Percentiles rank a stretch among this genome's conserved stretches.
phyloP scores from a whole-genome alignment of 495 filamentous ascomycete species.

The Thermothielavioides terrestris region DNA sequence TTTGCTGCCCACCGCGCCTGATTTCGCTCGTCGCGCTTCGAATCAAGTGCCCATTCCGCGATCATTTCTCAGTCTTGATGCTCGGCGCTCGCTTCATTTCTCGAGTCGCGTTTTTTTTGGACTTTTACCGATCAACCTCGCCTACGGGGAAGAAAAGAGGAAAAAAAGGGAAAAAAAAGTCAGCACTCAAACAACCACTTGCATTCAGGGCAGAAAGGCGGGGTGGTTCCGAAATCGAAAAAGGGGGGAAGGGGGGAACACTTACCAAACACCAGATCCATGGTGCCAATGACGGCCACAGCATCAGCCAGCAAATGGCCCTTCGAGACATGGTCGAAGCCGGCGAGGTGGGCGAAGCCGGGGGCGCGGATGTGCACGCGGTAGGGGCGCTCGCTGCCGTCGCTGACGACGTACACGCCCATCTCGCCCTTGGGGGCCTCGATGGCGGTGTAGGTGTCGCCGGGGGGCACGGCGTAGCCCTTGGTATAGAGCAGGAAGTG shows the following conservation, averaged over 20 bases:
- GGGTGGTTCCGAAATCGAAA: no score
- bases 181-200: background rate
- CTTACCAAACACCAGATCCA: constrained; percentile 69
- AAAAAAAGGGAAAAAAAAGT: no score
- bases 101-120: constrained; percentile 2
- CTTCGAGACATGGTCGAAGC: constrained; percentile 85
- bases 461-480: constrained; percentile 94
- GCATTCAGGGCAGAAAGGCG: no score
- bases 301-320: constrained; percentile 95
- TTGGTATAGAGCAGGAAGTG: constrained; percentile 99
- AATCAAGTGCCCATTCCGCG: background rate
- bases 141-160: no score
- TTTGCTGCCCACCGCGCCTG: background rate
- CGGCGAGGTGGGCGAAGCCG: constrained; percentile 89
- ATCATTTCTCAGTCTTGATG: background rate
- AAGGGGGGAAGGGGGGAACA: background rate
- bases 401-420: constrained; percentile 95
- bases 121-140: constrained; percentile 42
- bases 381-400: constrained; percentile 93
- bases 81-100: no score
- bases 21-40: no score
- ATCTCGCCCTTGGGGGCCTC: constrained; percentile 99
- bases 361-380: constrained; percentile 95
- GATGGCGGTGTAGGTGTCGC: constrained; percentile 95
- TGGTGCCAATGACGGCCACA: constrained; percentile 91